A percentile compares a stretch with the other conserved stretches of the same genome.
phyloP scores from a whole-genome alignment of 768 basidiomycete genomes.

The Leccinum rimulosum region DNA sequence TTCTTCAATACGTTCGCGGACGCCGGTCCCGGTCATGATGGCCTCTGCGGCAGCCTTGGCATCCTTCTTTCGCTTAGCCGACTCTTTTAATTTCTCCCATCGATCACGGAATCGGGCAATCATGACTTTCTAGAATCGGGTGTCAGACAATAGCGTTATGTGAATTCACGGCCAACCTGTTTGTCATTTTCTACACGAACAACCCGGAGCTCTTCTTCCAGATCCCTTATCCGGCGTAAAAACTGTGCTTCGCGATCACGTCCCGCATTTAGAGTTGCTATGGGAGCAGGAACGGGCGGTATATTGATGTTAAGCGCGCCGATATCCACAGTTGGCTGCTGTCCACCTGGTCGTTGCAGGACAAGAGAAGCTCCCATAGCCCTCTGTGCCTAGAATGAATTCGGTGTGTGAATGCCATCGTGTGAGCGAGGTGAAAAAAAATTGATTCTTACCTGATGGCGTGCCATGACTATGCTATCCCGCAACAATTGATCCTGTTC shows the following conservation, averaged over 20 bases:
- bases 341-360: constrained; percentile 42
- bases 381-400: constrained; percentile 61
- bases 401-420: constrained; percentile 3
- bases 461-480: constrained; percentile 75
- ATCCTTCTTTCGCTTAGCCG: constrained; percentile 82
- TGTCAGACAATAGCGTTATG: constrained; percentile 10
- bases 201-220: constrained; percentile 72
- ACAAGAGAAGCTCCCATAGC: constrained; percentile 71
- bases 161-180: constrained; percentile 48
- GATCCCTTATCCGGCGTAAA: constrained; percentile 58
- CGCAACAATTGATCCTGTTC: constrained; percentile 79
- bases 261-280: constrained; percentile 49
- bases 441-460: constrained; percentile 51
- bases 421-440: neutral
- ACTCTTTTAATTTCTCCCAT: constrained; percentile 89
- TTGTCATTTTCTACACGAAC: constrained; percentile 76
- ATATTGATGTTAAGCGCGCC: constrained; percentile 57
- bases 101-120: constrained; percentile 80
- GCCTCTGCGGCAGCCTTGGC: constrained; percentile 54
- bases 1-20: constrained; percentile 68
- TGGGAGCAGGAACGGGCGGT: constrained; percentile 43
- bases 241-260: constrained; percentile 56
- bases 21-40: constrained; percentile 38
- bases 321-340: constrained; percentile 47
- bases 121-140: constrained; percentile 69